These are phyloP conservation scores for Rhodotorula graminis DNA, from an alignment of 768 basidiomycete species.

Conservation along the genomic window DNA sequence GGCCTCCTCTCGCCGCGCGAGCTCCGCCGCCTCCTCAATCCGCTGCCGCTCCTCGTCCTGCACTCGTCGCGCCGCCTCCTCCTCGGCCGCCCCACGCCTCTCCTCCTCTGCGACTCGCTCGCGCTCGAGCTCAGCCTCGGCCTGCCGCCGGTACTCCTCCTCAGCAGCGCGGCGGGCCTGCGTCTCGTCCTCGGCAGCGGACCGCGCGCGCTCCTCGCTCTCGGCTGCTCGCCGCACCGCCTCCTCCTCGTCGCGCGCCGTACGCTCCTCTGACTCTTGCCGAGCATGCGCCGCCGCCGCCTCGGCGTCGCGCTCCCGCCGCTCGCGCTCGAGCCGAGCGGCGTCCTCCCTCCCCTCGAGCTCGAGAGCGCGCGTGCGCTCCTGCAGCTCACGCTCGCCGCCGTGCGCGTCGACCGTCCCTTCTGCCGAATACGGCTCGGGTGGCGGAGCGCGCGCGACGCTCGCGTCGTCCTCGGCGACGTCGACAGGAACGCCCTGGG, in stretches of 20 bases:
- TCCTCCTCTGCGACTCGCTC: conserved; percentile 5
- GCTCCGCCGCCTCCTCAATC: conserved; percentile 3
- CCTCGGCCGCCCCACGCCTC: background rate
- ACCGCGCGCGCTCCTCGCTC: conserved; percentile 20
- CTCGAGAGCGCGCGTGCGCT: background rate
- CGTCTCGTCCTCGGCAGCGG: conserved; percentile 37
- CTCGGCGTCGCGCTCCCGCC: background rate
- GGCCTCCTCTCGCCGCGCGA: background rate
- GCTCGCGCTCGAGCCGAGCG: background rate
- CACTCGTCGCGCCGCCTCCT: background rate
- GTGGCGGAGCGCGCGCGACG: background rate
- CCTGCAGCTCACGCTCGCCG: background rate
- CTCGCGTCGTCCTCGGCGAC: background rate
- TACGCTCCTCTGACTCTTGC: conserved; percentile 21
- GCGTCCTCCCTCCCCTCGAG: conserved; percentile 2
- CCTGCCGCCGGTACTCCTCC: conserved; percentile 27
- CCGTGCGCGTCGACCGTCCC: background rate
- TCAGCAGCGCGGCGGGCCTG: conserved; percentile 27
- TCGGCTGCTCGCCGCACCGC: conserved; percentile 2
- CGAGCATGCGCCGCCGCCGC: background rate
- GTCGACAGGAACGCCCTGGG: background rate
- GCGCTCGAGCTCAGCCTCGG: conserved; percentile 22
- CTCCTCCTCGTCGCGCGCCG: conserved; percentile 31
- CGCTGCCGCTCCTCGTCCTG: background rate
- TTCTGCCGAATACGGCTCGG: background rate